Evolutionary conservation across 139 green algal species (phyloP), one percentile per base, ranked within the genome.

Genomic region (Eudorina sp.): DNA sequence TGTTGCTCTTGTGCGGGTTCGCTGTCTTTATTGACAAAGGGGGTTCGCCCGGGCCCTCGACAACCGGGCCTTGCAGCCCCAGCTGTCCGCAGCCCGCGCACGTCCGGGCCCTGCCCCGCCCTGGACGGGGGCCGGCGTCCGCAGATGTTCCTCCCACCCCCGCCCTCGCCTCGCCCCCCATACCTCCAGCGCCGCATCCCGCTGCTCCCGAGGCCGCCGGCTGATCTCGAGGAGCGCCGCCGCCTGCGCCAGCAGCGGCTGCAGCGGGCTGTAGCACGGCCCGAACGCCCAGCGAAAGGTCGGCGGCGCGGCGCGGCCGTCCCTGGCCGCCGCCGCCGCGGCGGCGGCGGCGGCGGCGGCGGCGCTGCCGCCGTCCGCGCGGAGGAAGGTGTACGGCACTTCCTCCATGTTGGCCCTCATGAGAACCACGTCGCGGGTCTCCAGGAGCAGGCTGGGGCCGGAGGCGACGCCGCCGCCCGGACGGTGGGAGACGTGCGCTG

Each of bases 361-460:
- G 43, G 31, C n/a, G n/a, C n/a, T n/a, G n/a, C n/a, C n/a, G n/a
- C n/a, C n/a, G n/a, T n/a, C n/a, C 18, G 73, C 82, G 34, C 80
- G 88, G 29, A 95, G 85, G 34, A 96, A 92, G 8, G 86, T 89
- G 74, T 97, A 98, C 1, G 95, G 95, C 27, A 90, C 92, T 73
- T 97, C 96, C 38, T 91, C 90, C 64, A 91, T 94, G 90, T 96
- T 96, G n/a, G 93, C 85, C 31, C 94, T 94, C 95, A 98, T 98
- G 68, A 94, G 94, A 0, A 90, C 85, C 13, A 93, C 43, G 41
- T 88, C 83, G 1, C 60, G 23, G 1, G 41, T 19, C 41, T 76
- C 80, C 60, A 86, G 23, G 41, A 76, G 16, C 41, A 86, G 36
- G 43, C 60, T 77, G 13, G 80, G 80, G 18, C 79, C 79, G 27